phyloP scores from a whole-genome alignment of 805 yeast species.

The Sugiyamaella floridensis region DNA sequence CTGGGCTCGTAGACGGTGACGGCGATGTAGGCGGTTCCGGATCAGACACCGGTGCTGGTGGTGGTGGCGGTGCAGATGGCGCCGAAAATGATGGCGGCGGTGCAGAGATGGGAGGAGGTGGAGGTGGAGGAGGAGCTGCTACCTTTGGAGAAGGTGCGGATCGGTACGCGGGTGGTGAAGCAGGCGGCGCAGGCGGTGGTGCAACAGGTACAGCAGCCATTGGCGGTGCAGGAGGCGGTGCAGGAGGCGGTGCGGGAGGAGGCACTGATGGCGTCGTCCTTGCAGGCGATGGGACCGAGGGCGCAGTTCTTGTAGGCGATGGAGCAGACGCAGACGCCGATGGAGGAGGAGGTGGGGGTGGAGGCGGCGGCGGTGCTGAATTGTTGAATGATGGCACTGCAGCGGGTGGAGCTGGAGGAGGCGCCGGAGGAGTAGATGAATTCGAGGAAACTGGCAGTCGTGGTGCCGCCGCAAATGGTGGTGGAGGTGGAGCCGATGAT shows the following conservation, averaged over 20 bases:
- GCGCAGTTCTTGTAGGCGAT: conserved; percentile 14
- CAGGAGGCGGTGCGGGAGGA: conserved; percentile 17
- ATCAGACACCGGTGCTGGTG: conserved; percentile 23
- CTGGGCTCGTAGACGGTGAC: conserved; percentile 27
- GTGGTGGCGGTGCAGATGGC: conserved; percentile 22
- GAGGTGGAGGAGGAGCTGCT: conserved; percentile 14
- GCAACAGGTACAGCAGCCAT: conserved; percentile 12
- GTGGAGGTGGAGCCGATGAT: conserved; percentile 19
- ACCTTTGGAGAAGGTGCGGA: conserved; percentile 13
- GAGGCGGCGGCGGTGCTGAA: conserved; percentile 17
- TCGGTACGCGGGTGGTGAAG: conserved; percentile 13
- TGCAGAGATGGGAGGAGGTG: conserved; percentile 13
- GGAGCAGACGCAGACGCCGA: conserved; percentile 11
- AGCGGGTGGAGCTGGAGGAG: conserved; percentile 13
- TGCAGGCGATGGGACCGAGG: conserved; percentile 21
- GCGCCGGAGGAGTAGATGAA: conserved; percentile 15
- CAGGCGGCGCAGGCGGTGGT: conserved; percentile 3
- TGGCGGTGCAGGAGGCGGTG: conserved; percentile 18
- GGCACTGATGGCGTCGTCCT: conserved; percentile 26
- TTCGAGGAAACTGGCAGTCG: conserved; percentile 24
- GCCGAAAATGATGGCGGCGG: conserved; percentile 18
- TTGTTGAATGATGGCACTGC: conserved; percentile 19
- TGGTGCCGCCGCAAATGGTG: conserved; percentile 21
- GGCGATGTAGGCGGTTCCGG: conserved; percentile 20
- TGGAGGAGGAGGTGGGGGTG: conserved; percentile 9